Conservation (phyloP, 2,329 filamentous ascomycete genomes). For the Arthroderma uncinatum region DNA sequence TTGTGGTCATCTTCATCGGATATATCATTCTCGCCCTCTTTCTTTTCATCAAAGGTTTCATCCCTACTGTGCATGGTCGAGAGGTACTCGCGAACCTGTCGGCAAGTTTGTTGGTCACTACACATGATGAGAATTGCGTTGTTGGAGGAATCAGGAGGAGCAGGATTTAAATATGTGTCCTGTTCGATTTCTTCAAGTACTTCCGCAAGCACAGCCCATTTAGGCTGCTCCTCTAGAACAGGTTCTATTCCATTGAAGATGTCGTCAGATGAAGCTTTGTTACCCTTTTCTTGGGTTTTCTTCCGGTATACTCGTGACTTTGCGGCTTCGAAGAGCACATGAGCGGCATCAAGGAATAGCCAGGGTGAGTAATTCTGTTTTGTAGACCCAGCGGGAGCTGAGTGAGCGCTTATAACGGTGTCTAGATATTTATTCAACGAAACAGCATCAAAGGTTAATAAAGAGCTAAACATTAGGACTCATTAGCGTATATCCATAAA, state of each 20-base stretch:
- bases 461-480: slow-evolving; percentile 31
- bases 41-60: slow-evolving; percentile 21
- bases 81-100: slow-evolving; percentile 81
- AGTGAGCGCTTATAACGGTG: slow-evolving; percentile 82
- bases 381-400: slow-evolving; percentile 75
- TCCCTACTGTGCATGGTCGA: slow-evolving; percentile 61
- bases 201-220: slow-evolving; percentile 83
- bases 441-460: slow-evolving; percentile 80
- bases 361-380: slow-evolving; percentile 85
- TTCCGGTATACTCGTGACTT: slow-evolving; percentile 77
- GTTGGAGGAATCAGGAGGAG: slow-evolving; percentile 68
- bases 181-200: slow-evolving; percentile 87
- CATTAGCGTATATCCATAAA: neutral
- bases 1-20: slow-evolving; percentile 32
- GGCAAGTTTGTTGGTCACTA: slow-evolving; percentile 70
- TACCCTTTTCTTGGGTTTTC: slow-evolving; percentile 45
- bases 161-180: slow-evolving; percentile 74
- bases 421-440: slow-evolving; percentile 88
- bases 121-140: slow-evolving; percentile 96
- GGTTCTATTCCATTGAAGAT: slow-evolving; percentile 50
- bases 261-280: slow-evolving; percentile 21
- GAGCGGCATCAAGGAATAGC: slow-evolving; percentile 89
- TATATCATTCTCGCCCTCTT: slow-evolving; percentile 22
- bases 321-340: slow-evolving; percentile 85
- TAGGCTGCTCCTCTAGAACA: slow-evolving; percentile 85